Percentiles rank a stretch among this genome's conserved stretches.
Evolutionary conservation across 768 basidiomycete species (phyloP).

Genomic region (Xerocomus potaroensis): DNA sequence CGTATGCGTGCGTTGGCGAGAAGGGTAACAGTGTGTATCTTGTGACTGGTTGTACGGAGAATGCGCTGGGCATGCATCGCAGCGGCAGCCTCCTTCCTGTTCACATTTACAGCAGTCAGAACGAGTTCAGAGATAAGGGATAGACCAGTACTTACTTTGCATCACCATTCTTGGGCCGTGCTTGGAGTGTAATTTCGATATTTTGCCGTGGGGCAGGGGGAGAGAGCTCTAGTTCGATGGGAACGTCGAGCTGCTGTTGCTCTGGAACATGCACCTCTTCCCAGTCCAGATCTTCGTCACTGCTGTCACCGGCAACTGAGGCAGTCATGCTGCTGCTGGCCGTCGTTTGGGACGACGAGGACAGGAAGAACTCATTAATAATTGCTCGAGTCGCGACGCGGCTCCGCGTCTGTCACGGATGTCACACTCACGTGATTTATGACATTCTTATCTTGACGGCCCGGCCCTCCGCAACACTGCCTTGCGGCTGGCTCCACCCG

Average conservation of each 20-base stretch:
- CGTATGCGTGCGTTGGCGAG: slow-evolving; percentile 70
- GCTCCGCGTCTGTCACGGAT: slow-evolving; percentile 20
- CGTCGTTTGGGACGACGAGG: slow-evolving; percentile 5
- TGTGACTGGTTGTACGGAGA: slow-evolving; percentile 77
- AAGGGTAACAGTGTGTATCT: slow-evolving; percentile 82
- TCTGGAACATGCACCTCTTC: slow-evolving; percentile 67
- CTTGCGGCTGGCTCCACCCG: too few species aligned
- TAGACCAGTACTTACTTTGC: slow-evolving; percentile 43
- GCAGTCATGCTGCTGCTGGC: slow-evolving; percentile 12
- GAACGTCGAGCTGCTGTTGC: slow-evolving; percentile 12
- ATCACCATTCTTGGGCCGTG: slow-evolving; percentile 35
- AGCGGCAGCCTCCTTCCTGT: slow-evolving; percentile 38
- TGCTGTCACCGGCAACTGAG: slow-evolving; percentile 26
- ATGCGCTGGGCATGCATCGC: slow-evolving; percentile 64
- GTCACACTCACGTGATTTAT: slow-evolving; percentile 16
- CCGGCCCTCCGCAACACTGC: too few species aligned
- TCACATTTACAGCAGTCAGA: slow-evolving; percentile 29
- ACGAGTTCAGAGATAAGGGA: neutral
- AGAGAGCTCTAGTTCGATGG: slow-evolving; percentile 24
- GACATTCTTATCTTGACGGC: neutral
- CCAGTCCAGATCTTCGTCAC: slow-evolving; percentile 76
- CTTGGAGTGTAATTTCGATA: slow-evolving; percentile 71
- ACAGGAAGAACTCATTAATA: slow-evolving; percentile 4
- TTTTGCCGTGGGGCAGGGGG: slow-evolving; percentile 38
- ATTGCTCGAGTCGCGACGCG: slow-evolving; percentile 7